Percentiles rank a stretch among this genome's conserved stretches.
phyloP scores from a whole-genome alignment of 306 rosid species.

The Casuarina glauca region DNA sequence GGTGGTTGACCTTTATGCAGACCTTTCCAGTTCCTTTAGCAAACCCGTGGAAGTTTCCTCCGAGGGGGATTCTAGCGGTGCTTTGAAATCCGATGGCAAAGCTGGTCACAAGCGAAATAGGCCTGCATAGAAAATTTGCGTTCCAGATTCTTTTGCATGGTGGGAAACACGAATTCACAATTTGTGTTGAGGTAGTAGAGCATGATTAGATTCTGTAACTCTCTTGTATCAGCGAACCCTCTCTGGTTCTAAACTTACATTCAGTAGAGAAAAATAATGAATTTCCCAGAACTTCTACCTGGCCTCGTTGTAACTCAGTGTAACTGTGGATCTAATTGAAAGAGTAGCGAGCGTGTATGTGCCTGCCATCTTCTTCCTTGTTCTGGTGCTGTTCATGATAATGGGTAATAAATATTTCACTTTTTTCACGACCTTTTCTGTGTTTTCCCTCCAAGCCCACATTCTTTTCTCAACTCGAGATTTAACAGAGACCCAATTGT shows the following conservation, averaged over 20 bases:
- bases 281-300: constrained; percentile 44
- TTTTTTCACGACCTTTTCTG: constrained; percentile 2
- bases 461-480: constrained; percentile 20
- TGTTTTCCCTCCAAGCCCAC: constrained; percentile 5
- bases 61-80: constrained; percentile 91
- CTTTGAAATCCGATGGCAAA: constrained; percentile 72
- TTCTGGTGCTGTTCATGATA: constrained; percentile 3
- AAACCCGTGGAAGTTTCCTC: constrained; percentile 88
- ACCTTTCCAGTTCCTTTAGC: constrained; percentile 82
- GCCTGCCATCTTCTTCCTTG: constrained; percentile 22
- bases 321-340: constrained; percentile 63
- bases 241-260: constrained; percentile 43
- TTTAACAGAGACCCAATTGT: constrained; percentile 8
- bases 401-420: constrained; percentile 10
- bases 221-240: constrained; percentile 38
- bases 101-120: constrained; percentile 69
- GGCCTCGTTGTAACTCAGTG: constrained; percentile 42
- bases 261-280: constrained; percentile 38
- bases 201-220: constrained; percentile 50
- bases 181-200: constrained; percentile 36
- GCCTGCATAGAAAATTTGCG: constrained; percentile 42
- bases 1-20: constrained; percentile 94
- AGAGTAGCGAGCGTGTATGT: constrained; percentile 23
- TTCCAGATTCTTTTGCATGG: constrained; percentile 39
- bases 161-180: constrained; percentile 31